phyloP scores from a whole-genome alignment of 176 grass and related monocot genomes.

The Triticum dicoccoides region DNA sequence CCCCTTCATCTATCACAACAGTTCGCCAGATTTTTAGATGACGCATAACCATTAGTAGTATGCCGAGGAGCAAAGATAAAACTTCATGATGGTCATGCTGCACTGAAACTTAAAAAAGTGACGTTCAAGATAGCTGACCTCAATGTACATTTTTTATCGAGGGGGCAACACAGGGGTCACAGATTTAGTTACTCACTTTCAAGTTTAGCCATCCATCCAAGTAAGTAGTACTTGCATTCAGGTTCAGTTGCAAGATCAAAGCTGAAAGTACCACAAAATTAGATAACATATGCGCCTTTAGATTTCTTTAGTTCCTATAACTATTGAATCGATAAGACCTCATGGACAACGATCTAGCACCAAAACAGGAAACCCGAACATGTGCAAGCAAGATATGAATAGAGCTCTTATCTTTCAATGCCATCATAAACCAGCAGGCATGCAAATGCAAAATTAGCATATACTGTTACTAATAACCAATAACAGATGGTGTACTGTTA shows the following conservation, averaged over 20 bases:
- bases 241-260: neutral
- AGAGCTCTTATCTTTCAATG: neutral
- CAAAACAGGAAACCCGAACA: no score
- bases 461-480: neutral
- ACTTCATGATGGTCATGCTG: no score
- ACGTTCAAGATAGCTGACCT: no score
- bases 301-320: neutral
- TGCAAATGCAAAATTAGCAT: neutral
- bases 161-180: neutral
- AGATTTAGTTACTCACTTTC: neutral
- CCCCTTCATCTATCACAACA: no score
- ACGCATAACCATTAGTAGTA: no score
- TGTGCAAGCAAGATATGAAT: neutral
- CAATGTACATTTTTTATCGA: neutral
- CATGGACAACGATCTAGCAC: neutral
- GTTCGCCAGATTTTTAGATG: no score
- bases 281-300: neutral
- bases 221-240: neutral
- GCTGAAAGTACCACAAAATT: neutral
- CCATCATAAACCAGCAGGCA: neutral
- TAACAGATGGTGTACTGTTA: neutral
- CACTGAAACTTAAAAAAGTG: no score
- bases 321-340: neutral
- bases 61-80: no score
- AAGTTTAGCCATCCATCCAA: neutral